Base-by-base conservation (phyloP, 2,329 filamentous ascomycete species). In the Penicillium sp. region DNA sequence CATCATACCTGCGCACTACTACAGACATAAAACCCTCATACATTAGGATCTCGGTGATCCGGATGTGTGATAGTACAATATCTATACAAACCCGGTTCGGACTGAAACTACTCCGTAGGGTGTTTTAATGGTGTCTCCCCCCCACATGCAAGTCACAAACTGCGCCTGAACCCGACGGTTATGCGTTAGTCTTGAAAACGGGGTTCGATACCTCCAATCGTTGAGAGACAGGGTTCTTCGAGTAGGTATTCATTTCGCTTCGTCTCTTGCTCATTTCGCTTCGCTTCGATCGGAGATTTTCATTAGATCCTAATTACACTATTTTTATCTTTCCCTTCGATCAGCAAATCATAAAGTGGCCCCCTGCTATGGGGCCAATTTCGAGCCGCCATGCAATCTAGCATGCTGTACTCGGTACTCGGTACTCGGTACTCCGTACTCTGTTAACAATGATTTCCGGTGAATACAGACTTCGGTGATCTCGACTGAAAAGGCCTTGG, bases 81-180 rank as follows among this genome's bases (percentile, higher is more conserved):
- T 42, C 4, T 8, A 42, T 31, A 31, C 29, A 31, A 31, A 9
- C 26, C 26, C 9, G 16, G 20, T 16, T 20, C 7, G 20, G 38
- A 18, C 18, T 22, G 11, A 9, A 20, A 40, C 13, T 40, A 40
- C 13, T 40, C 20, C 13, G 38, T 24, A 24, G 38, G 14, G 13
- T 14, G 42, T 14, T 13, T 43, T 18, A n/a, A 34, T 20, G n/a
- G n/a, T n/a, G n/a, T n/a, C n/a, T n/a, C n/a, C n/a, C 20, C 45
- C 38, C 52, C 52, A 34, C 45, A 55, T 55, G 53, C 53, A 55
- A 40, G 47, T 45, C 53, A 55, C 47, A 18, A 16, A 20, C 14
- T 44, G 29, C 16, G 16, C 5, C 13, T 18, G 22, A 37, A 14
- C 24, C 18, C 11, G 24, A 26, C 24, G 7, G 16, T 29, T 48